phyloP scores from a whole-genome alignment of 352 stramenopile genomes.

The Lagenidium giganteum region DNA sequence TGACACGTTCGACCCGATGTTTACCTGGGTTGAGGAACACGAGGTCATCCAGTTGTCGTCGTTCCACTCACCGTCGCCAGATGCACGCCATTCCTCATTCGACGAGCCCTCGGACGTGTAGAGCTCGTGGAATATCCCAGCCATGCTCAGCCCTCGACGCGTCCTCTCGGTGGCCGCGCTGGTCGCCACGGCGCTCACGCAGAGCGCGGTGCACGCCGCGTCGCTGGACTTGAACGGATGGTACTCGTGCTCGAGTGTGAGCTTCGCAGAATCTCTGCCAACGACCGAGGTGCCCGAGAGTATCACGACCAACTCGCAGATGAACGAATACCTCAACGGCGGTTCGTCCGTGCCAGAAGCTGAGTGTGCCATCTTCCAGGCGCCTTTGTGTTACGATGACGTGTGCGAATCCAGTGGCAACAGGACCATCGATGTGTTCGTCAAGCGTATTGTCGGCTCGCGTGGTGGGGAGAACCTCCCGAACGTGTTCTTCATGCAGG shows the following conservation, averaged over 20 bases:
- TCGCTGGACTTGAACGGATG: neutral
- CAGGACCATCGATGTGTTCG: neutral
- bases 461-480: neutral
- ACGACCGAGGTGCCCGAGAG: neutral
- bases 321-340: neutral
- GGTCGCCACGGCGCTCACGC: neutral
- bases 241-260: slow-evolving; percentile 1
- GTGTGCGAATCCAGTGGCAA: neutral
- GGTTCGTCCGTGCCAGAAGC: too few relatives aligned
- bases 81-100: too few relatives aligned
- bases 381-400: slow-evolving; percentile 1
- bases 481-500: slow-evolving; percentile 4
- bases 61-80: too few relatives aligned
- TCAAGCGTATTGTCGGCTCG: neutral
- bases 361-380: slow-evolving; percentile 2
- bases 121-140: too few relatives aligned
- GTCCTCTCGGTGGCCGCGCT: neutral
- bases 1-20: too few relatives aligned
- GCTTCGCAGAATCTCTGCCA: too few relatives aligned
- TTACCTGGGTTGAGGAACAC: too few relatives aligned
- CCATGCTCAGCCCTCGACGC: too few relatives aligned
- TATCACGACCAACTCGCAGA: neutral
- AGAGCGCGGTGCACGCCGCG: neutral
- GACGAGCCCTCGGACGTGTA: too few relatives aligned
- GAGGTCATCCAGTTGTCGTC: too few relatives aligned